Conservation (phyloP, 805 yeast genomes). For the Candida silvicultrix region DNA sequence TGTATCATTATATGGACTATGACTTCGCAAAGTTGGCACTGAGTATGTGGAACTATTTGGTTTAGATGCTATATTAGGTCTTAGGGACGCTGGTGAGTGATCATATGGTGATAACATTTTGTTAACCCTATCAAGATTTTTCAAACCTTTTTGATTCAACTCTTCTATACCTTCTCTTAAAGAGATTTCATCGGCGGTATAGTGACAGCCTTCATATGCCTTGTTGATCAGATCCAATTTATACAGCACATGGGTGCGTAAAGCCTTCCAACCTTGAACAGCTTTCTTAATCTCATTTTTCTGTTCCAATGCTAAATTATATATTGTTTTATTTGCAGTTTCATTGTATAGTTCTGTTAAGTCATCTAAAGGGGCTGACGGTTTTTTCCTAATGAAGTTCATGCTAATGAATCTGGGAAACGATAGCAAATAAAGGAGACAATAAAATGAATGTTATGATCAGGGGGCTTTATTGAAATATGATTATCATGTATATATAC, state of each 20-base stretch:
- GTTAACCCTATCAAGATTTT: slow-evolving; percentile 31
- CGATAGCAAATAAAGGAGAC: neutral
- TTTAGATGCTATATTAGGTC: neutral
- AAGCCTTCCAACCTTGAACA: slow-evolving; percentile 64
- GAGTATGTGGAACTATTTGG: slow-evolving; percentile 6
- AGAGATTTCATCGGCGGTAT: slow-evolving; percentile 39
- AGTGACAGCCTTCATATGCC: slow-evolving; percentile 26
- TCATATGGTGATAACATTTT: slow-evolving; percentile 5
- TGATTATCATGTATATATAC: neutral
- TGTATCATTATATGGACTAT: slow-evolving; percentile 19
- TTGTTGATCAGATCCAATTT: slow-evolving; percentile 49
- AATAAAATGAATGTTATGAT: neutral
- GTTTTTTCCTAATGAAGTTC: slow-evolving; percentile 50
- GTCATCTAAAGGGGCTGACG: slow-evolving; percentile 53
- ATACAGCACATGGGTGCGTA: slow-evolving; percentile 56
- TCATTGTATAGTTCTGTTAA: slow-evolving; percentile 57
- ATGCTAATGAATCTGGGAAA: too few relatives aligned
- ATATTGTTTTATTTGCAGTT: slow-evolving; percentile 51
- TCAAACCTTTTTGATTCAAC: slow-evolving; percentile 20
- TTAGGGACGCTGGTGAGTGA: neutral
- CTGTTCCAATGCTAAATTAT: slow-evolving; percentile 54
- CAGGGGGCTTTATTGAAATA: too few relatives aligned
- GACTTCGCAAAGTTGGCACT: slow-evolving; percentile 18
- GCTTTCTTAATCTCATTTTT: slow-evolving; percentile 46
- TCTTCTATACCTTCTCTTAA: slow-evolving; percentile 25